Conservation (phyloP, 2,329 filamentous ascomycete species). For the Knufia fluminis region DNA sequence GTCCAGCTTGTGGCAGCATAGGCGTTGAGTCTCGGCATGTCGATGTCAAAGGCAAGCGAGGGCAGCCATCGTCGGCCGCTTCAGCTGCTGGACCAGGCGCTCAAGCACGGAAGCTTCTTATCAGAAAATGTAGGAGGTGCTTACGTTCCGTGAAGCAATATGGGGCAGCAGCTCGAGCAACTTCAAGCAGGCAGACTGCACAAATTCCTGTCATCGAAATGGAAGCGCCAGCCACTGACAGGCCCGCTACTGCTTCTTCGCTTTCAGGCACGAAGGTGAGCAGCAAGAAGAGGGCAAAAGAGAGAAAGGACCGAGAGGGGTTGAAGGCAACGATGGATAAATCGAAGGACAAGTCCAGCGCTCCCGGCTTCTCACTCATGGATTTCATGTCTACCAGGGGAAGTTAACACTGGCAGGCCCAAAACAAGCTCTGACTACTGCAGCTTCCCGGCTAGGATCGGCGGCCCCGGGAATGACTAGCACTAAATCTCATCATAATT, state of each 20-base stretch:
- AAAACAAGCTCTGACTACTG: constrained; percentile 11
- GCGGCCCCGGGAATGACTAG: neutral
- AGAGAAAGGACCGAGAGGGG: constrained; percentile 42
- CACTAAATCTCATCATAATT: constrained; percentile 12
- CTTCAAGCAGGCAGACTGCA: no score
- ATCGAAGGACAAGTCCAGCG: constrained; percentile 8
- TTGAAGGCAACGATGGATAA: constrained; percentile 43
- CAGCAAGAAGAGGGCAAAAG: constrained; percentile 49
- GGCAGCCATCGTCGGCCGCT: neutral
- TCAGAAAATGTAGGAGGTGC: neutral
- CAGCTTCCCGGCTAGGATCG: constrained; percentile 6
- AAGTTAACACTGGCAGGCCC: neutral
- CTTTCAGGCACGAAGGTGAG: constrained; percentile 20
- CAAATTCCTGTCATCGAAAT: neutral
- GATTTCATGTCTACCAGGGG: constrained; percentile 18
- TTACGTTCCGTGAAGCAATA: neutral
- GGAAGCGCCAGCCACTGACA: neutral
- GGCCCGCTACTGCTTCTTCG: neutral
- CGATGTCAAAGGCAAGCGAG: neutral
- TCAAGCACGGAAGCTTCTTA: neutral
- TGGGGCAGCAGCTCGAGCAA: neutral
- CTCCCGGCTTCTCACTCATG: constrained; percentile 17
- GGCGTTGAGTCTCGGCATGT: neutral
- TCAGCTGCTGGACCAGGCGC: neutral
- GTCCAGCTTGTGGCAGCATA: constrained; percentile 4